Evolutionary conservation across 495 filamentous ascomycete species (phyloP).

Genomic region (Neurospora sublineolata): DNA sequence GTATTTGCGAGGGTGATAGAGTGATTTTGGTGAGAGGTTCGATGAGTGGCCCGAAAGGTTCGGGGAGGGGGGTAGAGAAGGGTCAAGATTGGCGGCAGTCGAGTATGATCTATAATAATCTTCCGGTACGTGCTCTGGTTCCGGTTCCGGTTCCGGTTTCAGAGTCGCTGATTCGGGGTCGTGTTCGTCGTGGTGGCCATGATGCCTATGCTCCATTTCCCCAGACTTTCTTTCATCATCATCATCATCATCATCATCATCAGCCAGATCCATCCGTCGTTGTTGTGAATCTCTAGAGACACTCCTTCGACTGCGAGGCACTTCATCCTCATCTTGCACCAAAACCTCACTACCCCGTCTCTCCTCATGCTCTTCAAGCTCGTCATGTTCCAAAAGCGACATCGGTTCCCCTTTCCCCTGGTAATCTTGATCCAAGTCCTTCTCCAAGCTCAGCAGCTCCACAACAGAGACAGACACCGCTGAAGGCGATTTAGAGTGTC

Average conservation of each 20-base stretch:
- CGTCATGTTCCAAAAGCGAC: background rate
- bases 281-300: background rate
- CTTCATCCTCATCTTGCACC: background rate
- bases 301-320: background rate
- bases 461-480: background rate
- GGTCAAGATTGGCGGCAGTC: background rate
- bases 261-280: background rate
- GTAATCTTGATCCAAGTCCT: background rate
- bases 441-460: background rate
- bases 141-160: background rate
- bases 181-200: background rate
- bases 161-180: background rate
- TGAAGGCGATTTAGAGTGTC: background rate
- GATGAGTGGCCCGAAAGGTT: background rate
- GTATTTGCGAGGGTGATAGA: background rate
- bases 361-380: background rate
- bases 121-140: background rate
- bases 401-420: background rate
- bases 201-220: background rate
- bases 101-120: background rate
- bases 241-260: too few relatives aligned
- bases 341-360: background rate
- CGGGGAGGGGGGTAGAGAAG: background rate
- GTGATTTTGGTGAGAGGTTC: background rate
- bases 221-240: background rate